Evolutionary conservation across 2,329 filamentous ascomycete species (phyloP).

Genomic region (Trichoderma asperellum): DNA sequence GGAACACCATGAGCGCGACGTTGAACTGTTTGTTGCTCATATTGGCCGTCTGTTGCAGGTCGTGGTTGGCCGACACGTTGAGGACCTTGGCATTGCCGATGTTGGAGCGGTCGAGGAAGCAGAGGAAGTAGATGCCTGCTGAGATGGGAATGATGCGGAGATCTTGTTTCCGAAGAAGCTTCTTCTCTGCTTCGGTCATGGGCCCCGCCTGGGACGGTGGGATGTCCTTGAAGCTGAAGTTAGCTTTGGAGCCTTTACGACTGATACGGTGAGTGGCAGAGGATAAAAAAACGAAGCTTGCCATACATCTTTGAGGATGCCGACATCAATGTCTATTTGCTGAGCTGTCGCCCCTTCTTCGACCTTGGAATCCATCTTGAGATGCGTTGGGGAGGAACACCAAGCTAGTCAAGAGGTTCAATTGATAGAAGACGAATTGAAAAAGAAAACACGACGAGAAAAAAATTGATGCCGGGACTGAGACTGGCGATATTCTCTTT

Average conservation of each 20-base stretch:
- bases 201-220: conserved; percentile 29
- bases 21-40: conserved; percentile 67
- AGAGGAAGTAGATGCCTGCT: conserved; percentile 67
- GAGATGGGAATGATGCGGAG: conserved; percentile 65
- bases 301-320: conserved; percentile 25
- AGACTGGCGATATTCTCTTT: not conserved
- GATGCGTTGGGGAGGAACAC: not conserved
- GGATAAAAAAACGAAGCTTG: too few species aligned
- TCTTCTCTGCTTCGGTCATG: conserved; percentile 41
- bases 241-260: not conserved
- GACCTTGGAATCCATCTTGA: conserved; percentile 25
- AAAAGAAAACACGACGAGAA: not conserved
- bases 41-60: conserved; percentile 63
- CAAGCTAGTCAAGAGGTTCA: not conserved
- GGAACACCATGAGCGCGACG: conserved; percentile 61
- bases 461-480: not conserved
- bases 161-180: conserved; percentile 62
- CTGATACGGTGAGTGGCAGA: not conserved
- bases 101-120: conserved; percentile 69
- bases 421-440: not conserved
- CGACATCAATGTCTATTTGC: conserved; percentile 17
- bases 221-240: not conserved
- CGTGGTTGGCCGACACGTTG: conserved; percentile 62
- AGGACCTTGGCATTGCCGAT: conserved; percentile 71
- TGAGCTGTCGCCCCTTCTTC: conserved; percentile 12